phyloP scores from a whole-genome alignment of 805 yeast genomes.

The Kluyveromyces nonfermentans region DNA sequence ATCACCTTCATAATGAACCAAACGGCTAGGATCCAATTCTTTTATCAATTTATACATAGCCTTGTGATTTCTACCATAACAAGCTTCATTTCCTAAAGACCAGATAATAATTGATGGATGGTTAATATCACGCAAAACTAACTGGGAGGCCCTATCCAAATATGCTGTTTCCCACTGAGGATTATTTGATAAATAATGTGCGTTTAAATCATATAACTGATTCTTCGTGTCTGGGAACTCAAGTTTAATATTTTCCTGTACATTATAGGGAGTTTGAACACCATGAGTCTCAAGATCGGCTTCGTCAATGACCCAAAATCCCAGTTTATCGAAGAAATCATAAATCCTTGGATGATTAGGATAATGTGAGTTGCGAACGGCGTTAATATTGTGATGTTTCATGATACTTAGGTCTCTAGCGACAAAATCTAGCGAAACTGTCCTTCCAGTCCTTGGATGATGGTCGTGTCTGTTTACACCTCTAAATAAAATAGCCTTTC shows the following conservation, averaged over 20 bases:
- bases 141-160: slow-evolving; percentile 1
- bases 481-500: neutral
- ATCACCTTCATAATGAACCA: slow-evolving; percentile 1
- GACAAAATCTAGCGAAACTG: neutral
- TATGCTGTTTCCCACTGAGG: neutral
- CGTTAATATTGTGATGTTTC: neutral
- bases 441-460: neutral
- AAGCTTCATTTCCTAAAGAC: slow-evolving; percentile 1
- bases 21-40: neutral
- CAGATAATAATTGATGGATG: slow-evolving; percentile 1
- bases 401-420: neutral
- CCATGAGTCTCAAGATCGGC: slow-evolving; percentile 1
- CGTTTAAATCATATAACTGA: neutral
- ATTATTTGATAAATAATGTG: slow-evolving; percentile 1
- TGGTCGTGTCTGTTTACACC: slow-evolving; percentile 1
- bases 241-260: neutral
- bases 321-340: neutral
- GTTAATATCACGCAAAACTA: neutral
- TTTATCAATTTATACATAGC: slow-evolving; percentile 1
- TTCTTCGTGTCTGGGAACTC: neutral
- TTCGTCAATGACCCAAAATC: slow-evolving; percentile 1
- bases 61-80: slow-evolving; percentile 1
- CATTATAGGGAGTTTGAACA: neutral
- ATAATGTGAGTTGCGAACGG: slow-evolving; percentile 1
- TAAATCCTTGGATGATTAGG: slow-evolving; percentile 1